Evolutionary conservation across 495 filamentous ascomycete genomes (phyloP).

Genomic region (Neurospora tetraspora): DNA sequence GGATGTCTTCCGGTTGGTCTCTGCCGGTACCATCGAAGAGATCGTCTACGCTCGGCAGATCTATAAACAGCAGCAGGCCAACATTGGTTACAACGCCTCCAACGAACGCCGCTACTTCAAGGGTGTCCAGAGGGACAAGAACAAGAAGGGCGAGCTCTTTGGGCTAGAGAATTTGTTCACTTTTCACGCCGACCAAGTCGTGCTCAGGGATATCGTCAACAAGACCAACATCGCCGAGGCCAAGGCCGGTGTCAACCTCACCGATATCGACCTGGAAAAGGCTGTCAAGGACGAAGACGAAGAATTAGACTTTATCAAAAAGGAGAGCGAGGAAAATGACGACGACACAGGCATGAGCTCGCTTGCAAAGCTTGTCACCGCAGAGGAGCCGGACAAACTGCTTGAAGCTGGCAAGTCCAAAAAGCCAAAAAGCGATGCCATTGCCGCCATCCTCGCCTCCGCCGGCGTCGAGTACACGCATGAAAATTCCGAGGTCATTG

Average conservation of each 20-base stretch:
- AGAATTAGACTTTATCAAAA: conserved; percentile 28
- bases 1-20: conserved; percentile 92
- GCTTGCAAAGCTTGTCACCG: conserved; percentile 60
- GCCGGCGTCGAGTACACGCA: conserved; percentile 95
- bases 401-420: conserved; percentile 14
- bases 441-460: conserved; percentile 79
- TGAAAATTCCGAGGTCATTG: conserved; percentile 92
- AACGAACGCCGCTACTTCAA: conserved; percentile 92
- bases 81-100: conserved; percentile 91
- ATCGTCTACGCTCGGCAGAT: conserved; percentile 96
- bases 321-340: conserved; percentile 35
- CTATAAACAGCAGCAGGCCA: conserved; percentile 98
- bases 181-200: conserved; percentile 67
- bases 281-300: conserved; percentile 45
- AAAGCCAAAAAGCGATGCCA: conserved; percentile 54
- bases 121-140: conserved; percentile 76
- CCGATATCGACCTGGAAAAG: conserved; percentile 55
- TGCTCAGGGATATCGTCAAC: conserved; percentile 88
- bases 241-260: conserved; percentile 70
- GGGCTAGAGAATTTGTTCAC: conserved; percentile 80
- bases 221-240: conserved; percentile 96
- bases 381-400: conserved; percentile 34
- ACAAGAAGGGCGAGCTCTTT: conserved; percentile 84
- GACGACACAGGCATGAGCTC: conserved; percentile 64
- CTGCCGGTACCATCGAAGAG: conserved; percentile 89